A percentile compares a stretch with the other conserved stretches of the same genome.
Evolutionary conservation across 139 green algal genomes (phyloP).

Genomic region (Astrephomene gubernaculifera): DNA sequence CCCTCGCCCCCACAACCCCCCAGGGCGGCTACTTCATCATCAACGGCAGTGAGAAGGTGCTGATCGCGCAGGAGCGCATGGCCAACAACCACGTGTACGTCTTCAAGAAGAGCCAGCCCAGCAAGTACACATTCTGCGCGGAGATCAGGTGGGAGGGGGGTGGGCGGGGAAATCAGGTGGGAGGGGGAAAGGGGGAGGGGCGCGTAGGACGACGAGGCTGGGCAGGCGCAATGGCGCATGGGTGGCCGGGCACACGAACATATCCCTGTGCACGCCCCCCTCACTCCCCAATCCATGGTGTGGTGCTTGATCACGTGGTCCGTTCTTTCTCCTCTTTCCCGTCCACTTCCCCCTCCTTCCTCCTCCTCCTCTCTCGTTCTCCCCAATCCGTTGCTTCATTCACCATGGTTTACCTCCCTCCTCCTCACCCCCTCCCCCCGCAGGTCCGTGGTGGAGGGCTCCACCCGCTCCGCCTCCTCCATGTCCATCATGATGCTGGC

Average conservation of each 20-base stretch:
- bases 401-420: no score
- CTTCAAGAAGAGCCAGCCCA: conserved; percentile 95
- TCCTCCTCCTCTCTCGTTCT: not conserved
- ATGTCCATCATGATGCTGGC: conserved; percentile 92
- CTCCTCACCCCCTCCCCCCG: not conserved
- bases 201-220: no score
- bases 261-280: no score
- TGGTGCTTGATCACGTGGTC: no score
- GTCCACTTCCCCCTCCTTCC: not conserved
- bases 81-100: conserved; percentile 98
- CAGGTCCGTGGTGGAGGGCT: conserved; percentile 90
- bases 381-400: not conserved
- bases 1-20: not conserved
- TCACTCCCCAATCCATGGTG: no score
- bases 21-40: conserved; percentile 99
- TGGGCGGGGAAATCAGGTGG: not conserved
- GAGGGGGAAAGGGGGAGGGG: not conserved
- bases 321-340: not conserved
- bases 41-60: conserved; percentile 99
- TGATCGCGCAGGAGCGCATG: conserved; percentile 99
- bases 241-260: no score
- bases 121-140: conserved; percentile 91
- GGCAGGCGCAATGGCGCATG: no score
- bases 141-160: conserved; percentile 77
- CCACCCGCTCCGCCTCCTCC: conserved; percentile 80